These are phyloP conservation scores for Talaromyces nanjingensis DNA, from an alignment of 495 filamentous ascomycete genomes.

Conservation along the genomic window DNA sequence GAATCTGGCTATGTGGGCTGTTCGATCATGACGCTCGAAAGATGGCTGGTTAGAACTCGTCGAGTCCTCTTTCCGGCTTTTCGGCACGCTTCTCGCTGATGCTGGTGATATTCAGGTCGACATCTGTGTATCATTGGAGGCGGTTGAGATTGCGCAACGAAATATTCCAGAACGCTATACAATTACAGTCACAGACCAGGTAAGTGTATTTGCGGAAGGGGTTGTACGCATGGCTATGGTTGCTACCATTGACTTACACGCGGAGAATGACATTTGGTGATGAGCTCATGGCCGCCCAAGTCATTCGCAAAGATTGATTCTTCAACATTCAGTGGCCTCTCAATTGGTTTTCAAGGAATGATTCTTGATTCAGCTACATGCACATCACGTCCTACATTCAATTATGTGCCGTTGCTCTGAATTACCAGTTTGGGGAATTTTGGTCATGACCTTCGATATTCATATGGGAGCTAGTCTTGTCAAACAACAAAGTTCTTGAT, in stretches of 20 bases:
- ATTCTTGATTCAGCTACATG: neutral
- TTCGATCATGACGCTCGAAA: too few relatives aligned
- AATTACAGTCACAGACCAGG: neutral
- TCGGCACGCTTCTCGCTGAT: neutral
- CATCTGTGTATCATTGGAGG: neutral
- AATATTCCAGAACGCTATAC: neutral
- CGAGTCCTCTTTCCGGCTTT: neutral
- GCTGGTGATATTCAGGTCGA: neutral
- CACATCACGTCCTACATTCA: neutral
- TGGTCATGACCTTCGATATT: neutral
- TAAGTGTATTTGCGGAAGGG: neutral
- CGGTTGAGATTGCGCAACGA: neutral
- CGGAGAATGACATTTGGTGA: neutral
- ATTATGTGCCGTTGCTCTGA: too few relatives aligned
- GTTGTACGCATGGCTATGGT: neutral
- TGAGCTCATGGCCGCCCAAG: neutral
- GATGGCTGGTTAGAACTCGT: too few relatives aligned
- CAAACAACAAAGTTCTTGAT: neutral
- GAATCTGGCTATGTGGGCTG: too few relatives aligned
- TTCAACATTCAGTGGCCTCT: too few relatives aligned
- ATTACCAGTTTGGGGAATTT: neutral
- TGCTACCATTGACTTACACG: neutral
- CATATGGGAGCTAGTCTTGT: neutral
- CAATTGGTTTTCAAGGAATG: neutral
- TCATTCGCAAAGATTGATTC: too few relatives aligned